Base-by-base conservation (phyloP, 441 rosid genomes). In the Flueggea neowawraea region DNA sequence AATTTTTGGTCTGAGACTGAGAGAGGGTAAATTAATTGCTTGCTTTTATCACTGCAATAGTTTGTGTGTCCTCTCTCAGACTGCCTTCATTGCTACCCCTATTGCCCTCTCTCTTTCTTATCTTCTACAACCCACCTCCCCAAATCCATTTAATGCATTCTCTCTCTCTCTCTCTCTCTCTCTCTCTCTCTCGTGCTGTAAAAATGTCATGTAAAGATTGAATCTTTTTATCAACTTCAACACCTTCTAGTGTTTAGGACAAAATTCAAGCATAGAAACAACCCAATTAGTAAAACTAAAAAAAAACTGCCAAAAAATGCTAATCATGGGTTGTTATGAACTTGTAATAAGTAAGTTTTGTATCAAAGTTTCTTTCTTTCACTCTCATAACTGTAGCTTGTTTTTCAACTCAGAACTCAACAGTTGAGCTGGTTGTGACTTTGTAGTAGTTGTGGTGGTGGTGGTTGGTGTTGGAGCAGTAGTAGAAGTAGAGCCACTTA, bases 1-100 rank as follows among this genome's bases (percentile, higher is more conserved):
- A 88, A 76, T 81, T 62, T 70, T 6, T 31, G 76, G 72, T 59
- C 65, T 63, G 60, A 73, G 43, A 43, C 16, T 28, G 66, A 63
- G 60, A 55, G 75, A 52, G 62, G 63, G 73, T 52, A 71, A 71
- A 66, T 78, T 82, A 80, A 80, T 81, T 63, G 73, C 78, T 36
- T 75, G 78, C 78, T 69, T 71, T 81, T 64, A 78, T 79, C 86
- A 71, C 83, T 80, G 79, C 84, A 73, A 69, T 71, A 67, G 76
- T 78, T 78, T 75, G 71, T 75, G 71, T 60, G 52, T 62, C 67
- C 59, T 75, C 75, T 50, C 57, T 60, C 70, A 61, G 48, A 50
- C 70, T 63, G 69, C 66, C 73, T 60, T 68, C 71, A 69, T 77
- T 76, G 73, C 78, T 61, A 56, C 36, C 65, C 53, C 31, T 50